These are phyloP conservation scores for Sideroxylon spinosum DNA, from an alignment of 179 eudicot species.

Conservation along the genomic window DNA sequence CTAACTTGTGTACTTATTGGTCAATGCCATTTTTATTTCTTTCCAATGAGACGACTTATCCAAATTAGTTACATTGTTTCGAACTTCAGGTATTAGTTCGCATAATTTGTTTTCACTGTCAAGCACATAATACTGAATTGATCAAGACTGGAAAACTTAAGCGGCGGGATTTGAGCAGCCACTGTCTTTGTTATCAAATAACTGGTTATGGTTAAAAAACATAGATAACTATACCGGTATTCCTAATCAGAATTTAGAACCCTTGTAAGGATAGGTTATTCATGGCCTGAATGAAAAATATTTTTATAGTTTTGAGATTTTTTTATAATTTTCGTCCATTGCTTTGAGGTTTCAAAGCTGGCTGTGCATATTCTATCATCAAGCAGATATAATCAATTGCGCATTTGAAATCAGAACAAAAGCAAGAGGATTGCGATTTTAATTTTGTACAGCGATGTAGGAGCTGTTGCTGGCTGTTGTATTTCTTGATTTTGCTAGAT, in stretches of 20 bases:
- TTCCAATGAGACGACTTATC: not conserved
- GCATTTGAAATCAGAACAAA: not conserved
- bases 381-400: not conserved
- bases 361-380: not conserved
- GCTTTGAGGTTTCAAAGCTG: not conserved
- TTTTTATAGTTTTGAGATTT: not conserved
- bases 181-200: no score
- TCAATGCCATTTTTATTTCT: not conserved
- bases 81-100: not conserved
- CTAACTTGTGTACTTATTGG: no score
- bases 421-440: not conserved
- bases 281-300: not conserved
- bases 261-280: not conserved
- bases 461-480: not conserved
- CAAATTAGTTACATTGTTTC: not conserved
- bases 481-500: not conserved
- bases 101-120: not conserved
- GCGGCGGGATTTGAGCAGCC: no score
- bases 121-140: not conserved
- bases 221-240: not conserved
- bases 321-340: not conserved
- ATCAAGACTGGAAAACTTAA: no score
- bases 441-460: not conserved
- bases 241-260: not conserved
- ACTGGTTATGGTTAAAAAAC: not conserved